Conservation (phyloP, 495 filamentous ascomycete genomes). For the Penicillium ochrochloron region DNA sequence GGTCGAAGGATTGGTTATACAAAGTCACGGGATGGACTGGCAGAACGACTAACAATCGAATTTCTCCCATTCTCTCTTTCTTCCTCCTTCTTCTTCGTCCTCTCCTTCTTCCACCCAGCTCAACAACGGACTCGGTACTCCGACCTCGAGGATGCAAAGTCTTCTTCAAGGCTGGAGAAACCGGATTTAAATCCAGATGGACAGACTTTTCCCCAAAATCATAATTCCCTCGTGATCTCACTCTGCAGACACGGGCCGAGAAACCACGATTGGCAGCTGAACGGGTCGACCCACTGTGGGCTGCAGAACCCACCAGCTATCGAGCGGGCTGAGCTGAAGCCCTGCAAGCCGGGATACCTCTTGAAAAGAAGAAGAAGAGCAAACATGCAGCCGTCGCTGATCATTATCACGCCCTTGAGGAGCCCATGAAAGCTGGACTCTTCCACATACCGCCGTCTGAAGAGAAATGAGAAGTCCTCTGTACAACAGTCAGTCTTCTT, state of each 20-base stretch:
- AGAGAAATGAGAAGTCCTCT: not conserved
- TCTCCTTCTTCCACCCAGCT: not conserved
- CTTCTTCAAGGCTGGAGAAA: no score
- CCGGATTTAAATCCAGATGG: not conserved
- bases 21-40: not conserved
- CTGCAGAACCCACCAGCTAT: conserved; percentile 12
- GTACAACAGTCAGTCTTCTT: not conserved
- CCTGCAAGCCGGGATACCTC: not conserved
- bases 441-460: not conserved
- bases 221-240: conserved; percentile 21
- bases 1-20: not conserved
- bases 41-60: not conserved
- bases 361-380: not conserved
- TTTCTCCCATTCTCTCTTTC: not conserved
- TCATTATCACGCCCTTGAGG: not conserved
- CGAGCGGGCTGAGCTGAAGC: conserved; percentile 12
- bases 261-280: conserved; percentile 6
- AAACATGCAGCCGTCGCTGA: not conserved
- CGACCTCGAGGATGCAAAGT: no score
- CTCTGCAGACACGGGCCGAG: conserved; percentile 13
- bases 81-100: not conserved
- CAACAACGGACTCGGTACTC: not conserved
- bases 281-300: conserved; percentile 10
- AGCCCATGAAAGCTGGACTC: no score
- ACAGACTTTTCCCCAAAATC: not conserved